Evolutionary conservation across 164 flowering plant genomes (phyloP), one percentile per base, ranked within the genome.

Genomic region (Houttuynia cordata): DNA sequence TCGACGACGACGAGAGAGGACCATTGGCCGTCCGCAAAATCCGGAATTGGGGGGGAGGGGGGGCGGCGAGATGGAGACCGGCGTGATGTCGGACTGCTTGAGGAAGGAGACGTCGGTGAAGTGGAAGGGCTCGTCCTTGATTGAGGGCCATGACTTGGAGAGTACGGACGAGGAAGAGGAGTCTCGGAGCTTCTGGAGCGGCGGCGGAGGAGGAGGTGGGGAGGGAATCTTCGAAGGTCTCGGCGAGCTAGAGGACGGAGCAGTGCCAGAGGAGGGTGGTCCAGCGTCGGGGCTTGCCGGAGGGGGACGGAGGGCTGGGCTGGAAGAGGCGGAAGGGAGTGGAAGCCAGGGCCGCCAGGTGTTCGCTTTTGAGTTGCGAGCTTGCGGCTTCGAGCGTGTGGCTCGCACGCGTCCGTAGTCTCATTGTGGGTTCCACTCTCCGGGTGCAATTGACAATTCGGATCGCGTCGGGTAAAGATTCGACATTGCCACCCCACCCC

Each of bases 31-130:
- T 6, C 37, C 2, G 37, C 2, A 30, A 30, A 30, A 30, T 30
- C 39, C 3, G 30, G 23, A 17, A 12, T 23, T 45, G 21, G 22
- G 39, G 13, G 60, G 37, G 39, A 39, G 41, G 12, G 49, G 63
- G 10, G 62, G 61, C 7, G 78, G 58, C 7, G 83, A 73, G 41
- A 47, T 18, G 5, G 79, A 37, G 34, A 76, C 53, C 5, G 96
- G 93, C 6, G 56, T 67, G 52, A 88, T 78, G 56, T 76, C 70
- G 49, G 90, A 79, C 23, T 71, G 53, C 66, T 64, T 83, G 64
- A 88, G 79, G 70, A 85, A 77, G 37, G 94, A 88, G 65, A 79
- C 79, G 66, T 88, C 95, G 0, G 92, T 91, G 80, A 86, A 85
- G 45, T 92, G 80, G 68, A 91, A 91, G 24, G 83, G 70, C 71